These are phyloP conservation scores for Smittium mucronatum DNA, from an alignment of 371 early-diverging fungal genomes.

Conservation along the genomic window DNA sequence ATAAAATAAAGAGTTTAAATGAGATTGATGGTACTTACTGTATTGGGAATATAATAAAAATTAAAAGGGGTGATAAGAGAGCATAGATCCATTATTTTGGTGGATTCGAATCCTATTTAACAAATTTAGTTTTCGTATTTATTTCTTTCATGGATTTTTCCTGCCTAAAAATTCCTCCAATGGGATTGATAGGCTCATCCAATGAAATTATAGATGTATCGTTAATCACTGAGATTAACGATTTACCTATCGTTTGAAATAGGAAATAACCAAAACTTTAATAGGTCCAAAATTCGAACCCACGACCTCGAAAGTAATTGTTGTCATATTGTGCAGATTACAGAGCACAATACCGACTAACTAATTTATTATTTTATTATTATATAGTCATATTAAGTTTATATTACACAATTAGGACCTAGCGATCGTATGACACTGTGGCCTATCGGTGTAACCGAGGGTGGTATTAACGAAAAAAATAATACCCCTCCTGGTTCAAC, in stretches of 20 bases:
- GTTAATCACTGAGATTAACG: not conserved
- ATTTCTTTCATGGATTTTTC: not conserved
- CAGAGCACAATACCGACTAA: no score
- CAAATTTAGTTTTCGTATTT: not conserved
- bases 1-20: not conserved
- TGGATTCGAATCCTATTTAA: not conserved
- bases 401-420: no score
- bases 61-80: not conserved
- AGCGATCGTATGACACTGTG: no score
- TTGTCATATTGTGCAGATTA: no score
- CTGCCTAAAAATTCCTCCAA: not conserved
- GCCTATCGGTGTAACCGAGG: no score
- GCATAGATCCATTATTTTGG: not conserved
- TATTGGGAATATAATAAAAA: not conserved
- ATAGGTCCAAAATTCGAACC: not conserved
- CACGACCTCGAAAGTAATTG: not conserved
- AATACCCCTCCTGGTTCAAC: no score
- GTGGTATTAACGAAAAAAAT: no score
- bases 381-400: no score
- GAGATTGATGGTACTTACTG: not conserved
- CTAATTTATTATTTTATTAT: no score
- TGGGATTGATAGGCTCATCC: not conserved
- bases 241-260: conserved; percentile 1
- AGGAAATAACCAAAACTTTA: conserved; percentile 1
- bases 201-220: not conserved